These are phyloP conservation scores for Xylaria arbuscula DNA, from an alignment of 2,329 filamentous ascomycete species.

Conservation along the genomic window DNA sequence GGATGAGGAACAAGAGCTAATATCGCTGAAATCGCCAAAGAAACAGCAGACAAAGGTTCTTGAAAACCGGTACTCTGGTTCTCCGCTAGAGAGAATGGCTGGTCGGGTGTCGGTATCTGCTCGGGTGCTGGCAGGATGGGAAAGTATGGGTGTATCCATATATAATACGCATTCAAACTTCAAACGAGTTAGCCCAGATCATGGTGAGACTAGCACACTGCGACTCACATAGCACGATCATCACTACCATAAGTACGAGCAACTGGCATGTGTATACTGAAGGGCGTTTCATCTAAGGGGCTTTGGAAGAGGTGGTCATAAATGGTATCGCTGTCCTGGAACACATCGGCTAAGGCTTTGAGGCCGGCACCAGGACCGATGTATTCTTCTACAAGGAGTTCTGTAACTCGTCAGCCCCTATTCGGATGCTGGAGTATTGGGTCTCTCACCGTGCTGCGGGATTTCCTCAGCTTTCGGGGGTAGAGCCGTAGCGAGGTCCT, in stretches of 20 bases:
- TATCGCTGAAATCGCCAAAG: slow-evolving; percentile 61
- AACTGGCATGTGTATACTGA: slow-evolving; percentile 48
- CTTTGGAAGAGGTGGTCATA: slow-evolving; percentile 58
- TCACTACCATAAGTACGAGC: slow-evolving; percentile 57
- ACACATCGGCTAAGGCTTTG: slow-evolving; percentile 58
- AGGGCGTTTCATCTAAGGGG: slow-evolving; percentile 35
- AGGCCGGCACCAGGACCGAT: slow-evolving; percentile 62
- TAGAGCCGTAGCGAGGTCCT: slow-evolving; percentile 45
- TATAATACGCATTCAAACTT: slow-evolving; percentile 62
- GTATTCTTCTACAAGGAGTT: slow-evolving; percentile 52
- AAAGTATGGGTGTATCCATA: slow-evolving; percentile 63
- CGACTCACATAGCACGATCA: slow-evolving; percentile 54
- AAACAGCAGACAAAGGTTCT: slow-evolving; percentile 57
- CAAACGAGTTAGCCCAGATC: slow-evolving; percentile 25
- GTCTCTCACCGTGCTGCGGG: slow-evolving; percentile 49
- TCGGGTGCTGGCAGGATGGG: slow-evolving; percentile 61
- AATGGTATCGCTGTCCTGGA: slow-evolving; percentile 60
- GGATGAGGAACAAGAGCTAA: slow-evolving; percentile 60
- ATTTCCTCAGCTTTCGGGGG: slow-evolving; percentile 48
- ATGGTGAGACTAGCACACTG: neutral
- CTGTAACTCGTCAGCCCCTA: slow-evolving; percentile 36
- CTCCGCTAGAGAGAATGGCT: slow-evolving; percentile 51
- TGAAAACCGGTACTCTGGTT: slow-evolving; percentile 52
- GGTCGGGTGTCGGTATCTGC: slow-evolving; percentile 48
- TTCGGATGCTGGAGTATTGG: slow-evolving; percentile 8